These are phyloP conservation scores for Nakazawaea wyomingensis DNA, from an alignment of 805 yeast genomes.

Conservation along the genomic window DNA sequence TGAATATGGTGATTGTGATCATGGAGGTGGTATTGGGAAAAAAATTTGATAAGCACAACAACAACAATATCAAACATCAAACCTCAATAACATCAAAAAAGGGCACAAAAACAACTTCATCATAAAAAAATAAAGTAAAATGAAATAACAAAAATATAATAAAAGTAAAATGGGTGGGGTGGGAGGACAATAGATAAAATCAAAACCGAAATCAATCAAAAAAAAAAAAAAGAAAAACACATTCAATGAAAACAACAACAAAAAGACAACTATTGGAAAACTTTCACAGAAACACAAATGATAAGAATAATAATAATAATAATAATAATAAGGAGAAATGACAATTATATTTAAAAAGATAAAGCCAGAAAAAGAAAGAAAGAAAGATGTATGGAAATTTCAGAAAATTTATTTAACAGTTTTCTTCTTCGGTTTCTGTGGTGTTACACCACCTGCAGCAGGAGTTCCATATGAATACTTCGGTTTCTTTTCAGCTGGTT, in stretches of 20 bases:
- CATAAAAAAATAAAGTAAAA: too few species aligned
- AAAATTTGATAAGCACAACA: too few species aligned
- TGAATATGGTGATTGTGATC: too few species aligned
- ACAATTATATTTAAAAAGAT: neutral
- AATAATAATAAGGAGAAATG: neutral
- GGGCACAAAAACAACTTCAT: too few species aligned
- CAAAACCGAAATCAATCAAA: too few species aligned
- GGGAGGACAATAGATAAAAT: too few species aligned
- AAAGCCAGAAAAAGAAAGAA: neutral
- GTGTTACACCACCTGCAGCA: slow-evolving; percentile 48
- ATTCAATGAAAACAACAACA: neutral
- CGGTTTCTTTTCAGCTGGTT: slow-evolving; percentile 96
- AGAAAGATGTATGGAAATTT: neutral
- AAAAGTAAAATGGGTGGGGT: too few species aligned
- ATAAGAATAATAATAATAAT: neutral
- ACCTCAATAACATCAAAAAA: too few species aligned
- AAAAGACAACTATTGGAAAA: too few species aligned
- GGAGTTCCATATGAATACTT: slow-evolving; percentile 40
- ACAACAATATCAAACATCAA: too few species aligned
- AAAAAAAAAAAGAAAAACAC: neutral
- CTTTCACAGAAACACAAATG: neutral
- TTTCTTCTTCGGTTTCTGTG: slow-evolving; percentile 56
- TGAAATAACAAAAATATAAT: too few species aligned
- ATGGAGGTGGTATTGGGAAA: too few species aligned
- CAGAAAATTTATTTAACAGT: slow-evolving; percentile 33